Evolutionary conservation across 495 filamentous ascomycete species (phyloP).

Genomic region (Cercophora scortea): DNA sequence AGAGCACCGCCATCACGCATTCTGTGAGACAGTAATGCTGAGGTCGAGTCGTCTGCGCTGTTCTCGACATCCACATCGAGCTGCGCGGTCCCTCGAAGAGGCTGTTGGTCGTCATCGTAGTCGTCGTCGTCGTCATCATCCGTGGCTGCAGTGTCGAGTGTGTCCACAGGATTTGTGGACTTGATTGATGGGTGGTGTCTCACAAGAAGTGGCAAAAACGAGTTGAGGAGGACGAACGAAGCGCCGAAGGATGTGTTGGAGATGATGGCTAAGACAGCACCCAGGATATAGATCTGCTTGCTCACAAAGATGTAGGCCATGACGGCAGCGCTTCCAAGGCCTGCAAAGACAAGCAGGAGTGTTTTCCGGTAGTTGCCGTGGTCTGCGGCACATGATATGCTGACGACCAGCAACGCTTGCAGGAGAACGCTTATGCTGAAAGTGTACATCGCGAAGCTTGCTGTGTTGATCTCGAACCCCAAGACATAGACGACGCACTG

Average conservation of each 20-base stretch:
- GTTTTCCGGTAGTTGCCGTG: slow-evolving; percentile 90
- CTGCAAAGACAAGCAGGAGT: slow-evolving; percentile 74
- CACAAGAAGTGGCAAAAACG: slow-evolving; percentile 74
- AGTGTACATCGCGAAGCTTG: slow-evolving; percentile 97
- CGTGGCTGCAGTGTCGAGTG: slow-evolving; percentile 5
- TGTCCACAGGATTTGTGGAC: slow-evolving; percentile 12
- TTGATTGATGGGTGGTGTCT: slow-evolving; percentile 59
- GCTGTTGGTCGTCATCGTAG: slow-evolving; percentile 1
- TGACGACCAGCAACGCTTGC: slow-evolving; percentile 85
- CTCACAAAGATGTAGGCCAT: slow-evolving; percentile 84
- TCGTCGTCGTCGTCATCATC: slow-evolving; percentile 12
- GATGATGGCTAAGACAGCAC: slow-evolving; percentile 74
- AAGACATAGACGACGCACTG: slow-evolving; percentile 81
- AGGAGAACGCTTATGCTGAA: slow-evolving; percentile 87
- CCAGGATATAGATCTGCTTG: slow-evolving; percentile 67
- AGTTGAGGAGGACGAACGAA: slow-evolving; percentile 79
- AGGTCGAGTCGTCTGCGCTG: slow-evolving; percentile 31
- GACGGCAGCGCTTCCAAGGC: slow-evolving; percentile 68
- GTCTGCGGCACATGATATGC: slow-evolving; percentile 92
- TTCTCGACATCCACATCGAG: slow-evolving; percentile 9
- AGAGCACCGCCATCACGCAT: slow-evolving; percentile 25
- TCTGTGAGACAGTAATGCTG: slow-evolving; percentile 31
- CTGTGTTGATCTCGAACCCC: slow-evolving; percentile 85
- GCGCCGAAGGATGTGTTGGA: slow-evolving; percentile 87
- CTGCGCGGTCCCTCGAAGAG: neutral